Evolutionary conservation across 345 rosid genomes (phyloP).

Genomic region (Atalantia buxifolia): DNA sequence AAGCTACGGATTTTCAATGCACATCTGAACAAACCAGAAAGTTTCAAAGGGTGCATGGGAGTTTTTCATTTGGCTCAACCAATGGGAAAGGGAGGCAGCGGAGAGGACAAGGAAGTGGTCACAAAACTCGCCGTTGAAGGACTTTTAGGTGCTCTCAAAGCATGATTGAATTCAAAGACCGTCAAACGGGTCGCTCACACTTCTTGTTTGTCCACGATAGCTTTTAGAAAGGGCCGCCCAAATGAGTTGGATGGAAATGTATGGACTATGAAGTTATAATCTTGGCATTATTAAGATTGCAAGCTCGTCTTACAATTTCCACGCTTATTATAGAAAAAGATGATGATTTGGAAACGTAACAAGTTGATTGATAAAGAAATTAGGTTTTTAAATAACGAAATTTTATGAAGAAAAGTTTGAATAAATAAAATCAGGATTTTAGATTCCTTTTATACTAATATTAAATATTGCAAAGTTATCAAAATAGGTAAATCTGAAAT

Average conservation of each 20-base stretch:
- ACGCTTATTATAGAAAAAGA: slow-evolving; percentile 42
- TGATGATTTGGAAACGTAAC: no score
- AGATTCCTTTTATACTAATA: no score
- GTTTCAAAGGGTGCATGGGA: slow-evolving; percentile 52
- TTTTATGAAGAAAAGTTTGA: no score
- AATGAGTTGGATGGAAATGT: slow-evolving; percentile 32
- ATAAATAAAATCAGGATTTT: no score
- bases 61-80: slow-evolving; percentile 66
- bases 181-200: slow-evolving; percentile 62
- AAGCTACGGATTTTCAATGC: slow-evolving; percentile 44
- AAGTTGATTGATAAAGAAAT: no score
- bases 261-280: slow-evolving; percentile 34
- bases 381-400: no score
- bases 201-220: slow-evolving; percentile 30
- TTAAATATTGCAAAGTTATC: fast-evolving
- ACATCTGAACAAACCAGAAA: slow-evolving; percentile 47
- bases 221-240: background rate
- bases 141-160: slow-evolving; percentile 40
- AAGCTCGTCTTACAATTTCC: slow-evolving; percentile 30
- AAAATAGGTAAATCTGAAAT: no score
- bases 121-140: slow-evolving; percentile 49
- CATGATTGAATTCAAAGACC: slow-evolving; percentile 48
- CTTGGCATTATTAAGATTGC: slow-evolving; percentile 23
- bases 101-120: slow-evolving; percentile 40
- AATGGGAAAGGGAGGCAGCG: slow-evolving; percentile 7